These are phyloP conservation scores for Malassezia nana DNA, from an alignment of 1,284 basidiomycete species.

Conservation along the genomic window DNA sequence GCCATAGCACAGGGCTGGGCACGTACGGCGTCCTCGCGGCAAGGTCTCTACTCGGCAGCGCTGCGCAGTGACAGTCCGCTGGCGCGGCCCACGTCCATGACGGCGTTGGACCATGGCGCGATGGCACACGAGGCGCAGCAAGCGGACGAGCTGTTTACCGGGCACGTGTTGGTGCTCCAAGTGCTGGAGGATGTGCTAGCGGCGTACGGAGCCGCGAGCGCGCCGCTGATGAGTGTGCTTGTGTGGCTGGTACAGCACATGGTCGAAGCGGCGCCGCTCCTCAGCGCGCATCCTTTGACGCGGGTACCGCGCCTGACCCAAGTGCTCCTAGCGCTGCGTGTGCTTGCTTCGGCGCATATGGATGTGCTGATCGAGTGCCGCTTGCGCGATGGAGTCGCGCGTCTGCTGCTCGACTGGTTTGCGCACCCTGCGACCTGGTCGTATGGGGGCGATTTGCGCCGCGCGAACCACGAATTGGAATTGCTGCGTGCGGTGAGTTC, in stretches of 20 bases:
- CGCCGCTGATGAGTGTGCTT: conserved; percentile 63
- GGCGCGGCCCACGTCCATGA: conserved; percentile 72
- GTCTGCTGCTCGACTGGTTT: conserved; percentile 82
- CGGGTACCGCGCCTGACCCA: conserved; percentile 81
- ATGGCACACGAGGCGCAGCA: conserved; percentile 65
- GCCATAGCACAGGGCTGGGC: conserved; percentile 83
- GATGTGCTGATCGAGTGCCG: conserved; percentile 73
- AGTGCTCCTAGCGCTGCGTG: conserved; percentile 83
- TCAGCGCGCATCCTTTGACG: conserved; percentile 79
- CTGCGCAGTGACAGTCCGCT: conserved; percentile 68
- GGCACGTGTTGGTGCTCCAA: conserved; percentile 74
- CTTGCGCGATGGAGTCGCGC: conserved; percentile 67
- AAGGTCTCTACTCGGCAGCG: conserved; percentile 50
- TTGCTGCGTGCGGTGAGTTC: conserved; percentile 72
- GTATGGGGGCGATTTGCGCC: conserved; percentile 80
- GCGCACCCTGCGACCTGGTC: conserved; percentile 59
- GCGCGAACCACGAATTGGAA: conserved; percentile 77
- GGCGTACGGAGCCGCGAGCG: conserved; percentile 77
- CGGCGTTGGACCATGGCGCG: conserved; percentile 74
- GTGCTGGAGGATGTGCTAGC: conserved; percentile 88
- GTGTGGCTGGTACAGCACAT: conserved; percentile 66
- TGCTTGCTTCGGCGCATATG: conserved; percentile 73
- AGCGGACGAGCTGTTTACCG: conserved; percentile 60
- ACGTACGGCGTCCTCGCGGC: conserved; percentile 66
- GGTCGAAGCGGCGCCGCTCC: conserved; percentile 25